A percentile compares a stretch with the other conserved stretches of the same genome.
Conservation (phyloP, 768 basidiomycete genomes). For the Serendipita vermifera region DNA sequence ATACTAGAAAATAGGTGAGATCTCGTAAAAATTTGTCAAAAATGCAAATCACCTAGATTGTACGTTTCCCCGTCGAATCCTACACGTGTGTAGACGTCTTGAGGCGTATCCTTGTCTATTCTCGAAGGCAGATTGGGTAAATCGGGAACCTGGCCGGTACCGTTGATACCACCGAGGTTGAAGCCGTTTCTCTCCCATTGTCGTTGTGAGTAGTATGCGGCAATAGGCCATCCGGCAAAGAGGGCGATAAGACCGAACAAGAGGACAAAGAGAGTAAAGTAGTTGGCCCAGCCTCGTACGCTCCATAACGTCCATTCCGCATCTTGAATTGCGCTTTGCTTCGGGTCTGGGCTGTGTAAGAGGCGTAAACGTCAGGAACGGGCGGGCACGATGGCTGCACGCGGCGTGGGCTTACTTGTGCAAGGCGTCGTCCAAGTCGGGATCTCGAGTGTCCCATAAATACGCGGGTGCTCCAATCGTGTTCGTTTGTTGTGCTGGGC, state of each 20-base stretch:
- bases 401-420: conserved; percentile 45
- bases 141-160: conserved; percentile 72
- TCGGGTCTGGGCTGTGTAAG: conserved; percentile 46
- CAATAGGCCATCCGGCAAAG: conserved; percentile 83
- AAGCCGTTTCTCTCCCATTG: conserved; percentile 32
- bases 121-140: conserved; percentile 20
- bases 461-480: conserved; percentile 30
- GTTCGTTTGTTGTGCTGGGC: conserved; percentile 35
- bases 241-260: conserved; percentile 55
- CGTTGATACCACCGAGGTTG: conserved; percentile 86
- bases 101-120: conserved; percentile 17
- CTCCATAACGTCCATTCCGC: conserved; percentile 62
- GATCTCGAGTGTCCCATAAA: conserved; percentile 37
- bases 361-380: background rate
- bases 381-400: background rate
- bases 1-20: conserved; percentile 19
- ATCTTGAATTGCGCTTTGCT: conserved; percentile 48
- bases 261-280: conserved; percentile 57
- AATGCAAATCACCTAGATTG: conserved; percentile 14
- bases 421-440: conserved; percentile 79
- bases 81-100: conserved; percentile 6
- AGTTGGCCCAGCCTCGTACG: conserved; percentile 69
- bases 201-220: conserved; percentile 30
- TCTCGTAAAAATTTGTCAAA: conserved; percentile 15
- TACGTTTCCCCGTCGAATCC: conserved; percentile 13